phyloP scores from a whole-genome alignment of 2,329 filamentous ascomycete species.

The Penicillium sp. region DNA sequence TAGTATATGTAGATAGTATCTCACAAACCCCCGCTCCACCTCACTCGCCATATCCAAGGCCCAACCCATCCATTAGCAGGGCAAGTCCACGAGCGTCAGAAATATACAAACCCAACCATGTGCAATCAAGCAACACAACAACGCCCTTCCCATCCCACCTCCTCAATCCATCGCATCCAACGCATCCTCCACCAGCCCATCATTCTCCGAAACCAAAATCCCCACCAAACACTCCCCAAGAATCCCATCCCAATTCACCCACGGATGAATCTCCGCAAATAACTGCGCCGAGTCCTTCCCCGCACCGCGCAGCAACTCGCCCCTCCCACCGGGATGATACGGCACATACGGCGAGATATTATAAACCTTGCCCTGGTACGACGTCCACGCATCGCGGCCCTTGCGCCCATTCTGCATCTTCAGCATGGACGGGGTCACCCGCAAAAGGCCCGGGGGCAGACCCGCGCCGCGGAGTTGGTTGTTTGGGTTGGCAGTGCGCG shows the following conservation, averaged over 20 bases:
- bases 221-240: conserved; percentile 63
- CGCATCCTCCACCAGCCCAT: conserved; percentile 37
- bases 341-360: conserved; percentile 87
- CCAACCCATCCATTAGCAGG: not conserved
- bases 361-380: conserved; percentile 86
- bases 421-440: conserved; percentile 81
- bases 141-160: conserved; percentile 15
- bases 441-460: conserved; percentile 58
- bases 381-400: conserved; percentile 87
- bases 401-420: conserved; percentile 77
- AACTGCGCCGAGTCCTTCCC: conserved; percentile 66
- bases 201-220: conserved; percentile 60
- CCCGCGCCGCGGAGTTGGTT: conserved; percentile 66
- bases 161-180: conserved; percentile 64
- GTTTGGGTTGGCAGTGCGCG: conserved; percentile 64
- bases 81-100: not conserved
- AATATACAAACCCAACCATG: not conserved
- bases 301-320: conserved; percentile 64
- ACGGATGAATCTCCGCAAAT: conserved; percentile 66
- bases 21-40: conserved; percentile 2
- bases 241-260: conserved; percentile 71
- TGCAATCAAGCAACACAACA: not conserved
- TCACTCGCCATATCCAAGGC: conserved; percentile 1
- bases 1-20: conserved; percentile 16
- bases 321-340: conserved; percentile 80